Base-by-base conservation (phyloP, 306 rosid species). In the Pterocarpus santalinus region DNA sequence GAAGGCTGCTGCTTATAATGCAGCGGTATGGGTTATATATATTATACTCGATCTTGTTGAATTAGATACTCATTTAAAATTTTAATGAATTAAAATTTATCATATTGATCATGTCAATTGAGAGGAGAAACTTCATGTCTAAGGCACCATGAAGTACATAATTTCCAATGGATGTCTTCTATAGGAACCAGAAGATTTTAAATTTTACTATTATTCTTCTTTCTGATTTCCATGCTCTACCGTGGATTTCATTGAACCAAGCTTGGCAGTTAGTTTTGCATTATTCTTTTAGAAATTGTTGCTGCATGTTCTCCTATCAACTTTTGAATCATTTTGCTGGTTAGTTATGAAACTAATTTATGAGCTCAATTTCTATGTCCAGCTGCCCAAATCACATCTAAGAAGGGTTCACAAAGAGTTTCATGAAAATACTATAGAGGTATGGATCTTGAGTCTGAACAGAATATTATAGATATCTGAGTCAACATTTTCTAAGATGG, bases 1-100 rank as follows among this genome's bases (percentile, higher is more conserved):
- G 85, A 90, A 91, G 84, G 97, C 97, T 73, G 97, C 99, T 81
- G 94, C 99, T 76, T 95, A 95, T 83, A 90, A 95, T 82, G 99
- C 99, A 68, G 90, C 84, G 79, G 97, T 93, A 90, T 63, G 88
- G 71, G n/a, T 52, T 74, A 32, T 68, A 73, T 68, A 73, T 32
- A 16, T 78, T 74, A 35, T 38, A 73, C 35, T 57, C 58, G 57
- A 78, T 36, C 47, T 73, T 55, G 57, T 81, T 60, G 62, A 52
- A 44, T 76, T 77, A 61, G 60, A 75, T 70, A 78, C 68, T 33
- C 57, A 17, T 65, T 81, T 35, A 28, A 15, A 43, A 61, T 58
- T 75, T 60, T 68, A 46, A 47, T 56, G 47, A 80, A 57, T 52
- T 74, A 46, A 56, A 68, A 13, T 84, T 84, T 69, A 63, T 60